These are phyloP conservation scores for Limnanthes douglasii DNA, from an alignment of 345 rosid species.

Conservation along the genomic window DNA sequence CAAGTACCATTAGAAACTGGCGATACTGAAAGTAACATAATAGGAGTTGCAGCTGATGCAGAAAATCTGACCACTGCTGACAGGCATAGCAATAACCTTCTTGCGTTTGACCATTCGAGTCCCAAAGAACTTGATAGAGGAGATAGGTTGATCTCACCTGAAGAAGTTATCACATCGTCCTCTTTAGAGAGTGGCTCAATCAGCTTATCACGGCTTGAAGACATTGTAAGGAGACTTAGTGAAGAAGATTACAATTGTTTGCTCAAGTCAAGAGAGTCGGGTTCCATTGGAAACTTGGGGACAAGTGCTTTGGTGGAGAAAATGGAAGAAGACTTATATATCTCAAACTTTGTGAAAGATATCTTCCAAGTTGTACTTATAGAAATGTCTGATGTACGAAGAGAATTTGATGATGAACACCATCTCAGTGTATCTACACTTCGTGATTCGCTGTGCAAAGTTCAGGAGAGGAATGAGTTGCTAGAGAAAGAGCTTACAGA, in stretches of 20 bases:
- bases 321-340: conserved; percentile 46
- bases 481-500: conserved; percentile 39
- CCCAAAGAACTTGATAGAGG: conserved; percentile 19
- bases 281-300: conserved; percentile 15
- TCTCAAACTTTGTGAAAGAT: conserved; percentile 34
- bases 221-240: conserved; percentile 30
- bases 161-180: conserved; percentile 9
- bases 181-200: conserved; percentile 15
- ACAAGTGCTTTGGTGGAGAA: conserved; percentile 22
- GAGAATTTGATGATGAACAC: conserved; percentile 23
- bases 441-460: conserved; percentile 23
- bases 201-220: conserved; percentile 30
- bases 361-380: conserved; percentile 39
- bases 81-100: conserved; percentile 15
- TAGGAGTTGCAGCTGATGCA: conserved; percentile 12
- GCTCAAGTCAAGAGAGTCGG: conserved; percentile 26
- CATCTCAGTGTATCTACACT: conserved; percentile 30
- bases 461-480: conserved; percentile 19
- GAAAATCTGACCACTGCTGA: conserved; percentile 14
- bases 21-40: conserved; percentile 4
- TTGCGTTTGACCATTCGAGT: conserved; percentile 16
- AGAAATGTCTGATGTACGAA: conserved; percentile 39
- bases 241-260: conserved; percentile 37
- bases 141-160: conserved; percentile 11
- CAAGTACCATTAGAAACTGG: conserved; percentile 10